Evolutionary conservation across 1,284 basidiomycete species (phyloP), one percentile per base, ranked within the genome.

Genomic region (Pulveroboletus sp.): DNA sequence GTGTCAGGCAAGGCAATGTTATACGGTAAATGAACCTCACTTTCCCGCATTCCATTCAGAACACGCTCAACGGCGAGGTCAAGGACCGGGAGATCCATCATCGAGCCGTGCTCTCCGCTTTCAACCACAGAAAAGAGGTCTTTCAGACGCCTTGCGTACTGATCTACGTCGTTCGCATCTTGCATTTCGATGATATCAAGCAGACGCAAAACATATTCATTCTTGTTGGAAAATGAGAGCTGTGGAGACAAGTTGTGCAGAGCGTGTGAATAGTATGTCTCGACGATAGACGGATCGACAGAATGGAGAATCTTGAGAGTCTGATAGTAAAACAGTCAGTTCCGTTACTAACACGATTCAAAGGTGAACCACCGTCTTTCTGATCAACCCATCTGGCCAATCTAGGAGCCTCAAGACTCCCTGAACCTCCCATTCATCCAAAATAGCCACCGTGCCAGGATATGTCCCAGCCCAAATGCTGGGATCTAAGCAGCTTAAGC

Each of bases 361-460:
- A 39, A 28, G 56, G 20, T 31, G 52, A 55, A 74, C 51, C 63
- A 87, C 89, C 77, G 78, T 84, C 52, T 72, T 77, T 51, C 87
- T 78, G 44, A 90, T 81, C n/a, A 77, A 63, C 14, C 68, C 61
- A 68, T 92, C 90, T 3, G 75, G 68, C 7, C 81, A 84, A 56
- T 84, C 80, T 25, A 92, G 72, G 22, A 87, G 72, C 55, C 77
- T 78, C 81, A 92, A 86, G 25, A 91, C 75, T 35, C 77, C 75
- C 56, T 86, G 85, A 31, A 91, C 89, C 57, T 91, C 89, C 78
- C 79, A 80, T 54, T 76, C 81, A 33, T 89, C 85, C 47, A 91
- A 69, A 6, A 83, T 73, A 3, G 82, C 72, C 35, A 80, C 77
- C 26, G 78, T 71, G 7, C 78, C 76, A 4, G 76, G 67, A 17